These are phyloP conservation scores for Fraxinus velutina DNA, from an alignment of 305 asterid species.

Conservation along the genomic window DNA sequence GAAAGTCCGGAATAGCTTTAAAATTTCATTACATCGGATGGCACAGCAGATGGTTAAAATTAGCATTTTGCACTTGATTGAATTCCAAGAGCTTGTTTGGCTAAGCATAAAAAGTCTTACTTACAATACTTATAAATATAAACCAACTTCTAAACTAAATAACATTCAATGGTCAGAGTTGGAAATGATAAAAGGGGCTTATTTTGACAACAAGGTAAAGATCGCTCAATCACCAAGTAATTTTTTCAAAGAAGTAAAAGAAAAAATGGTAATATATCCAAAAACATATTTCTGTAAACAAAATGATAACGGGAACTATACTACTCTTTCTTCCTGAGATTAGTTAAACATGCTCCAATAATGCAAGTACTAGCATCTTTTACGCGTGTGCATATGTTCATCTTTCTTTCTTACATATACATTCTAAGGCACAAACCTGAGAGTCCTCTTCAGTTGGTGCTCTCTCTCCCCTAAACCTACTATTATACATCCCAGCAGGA, in stretches of 20 bases:
- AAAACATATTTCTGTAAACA: neutral
- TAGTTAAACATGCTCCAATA: neutral
- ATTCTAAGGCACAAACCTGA: slow-evolving; percentile 44
- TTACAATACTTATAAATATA: neutral
- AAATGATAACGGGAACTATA: neutral
- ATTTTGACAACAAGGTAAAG: neutral
- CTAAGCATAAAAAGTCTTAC: neutral
- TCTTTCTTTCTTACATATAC: neutral
- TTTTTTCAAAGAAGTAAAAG: neutral
- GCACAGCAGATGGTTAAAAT: neutral
- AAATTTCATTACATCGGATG: neutral
- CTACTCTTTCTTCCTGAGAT: neutral
- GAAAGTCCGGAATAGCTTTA: neutral
- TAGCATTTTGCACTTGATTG: neutral
- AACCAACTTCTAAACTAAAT: neutral
- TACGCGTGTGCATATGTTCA: neutral
- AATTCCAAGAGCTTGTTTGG: neutral
- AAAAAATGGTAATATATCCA: neutral
- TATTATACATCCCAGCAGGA: slow-evolving; percentile 23
- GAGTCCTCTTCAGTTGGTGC: slow-evolving; percentile 24
- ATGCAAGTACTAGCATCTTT: neutral
- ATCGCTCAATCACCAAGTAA: neutral
- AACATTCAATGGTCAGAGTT: neutral
- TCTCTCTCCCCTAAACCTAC: slow-evolving; percentile 32
- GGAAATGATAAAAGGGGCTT: neutral